Evolutionary conservation across 306 rosid species (phyloP).

Genomic region (Astragalus membranaceus): DNA sequence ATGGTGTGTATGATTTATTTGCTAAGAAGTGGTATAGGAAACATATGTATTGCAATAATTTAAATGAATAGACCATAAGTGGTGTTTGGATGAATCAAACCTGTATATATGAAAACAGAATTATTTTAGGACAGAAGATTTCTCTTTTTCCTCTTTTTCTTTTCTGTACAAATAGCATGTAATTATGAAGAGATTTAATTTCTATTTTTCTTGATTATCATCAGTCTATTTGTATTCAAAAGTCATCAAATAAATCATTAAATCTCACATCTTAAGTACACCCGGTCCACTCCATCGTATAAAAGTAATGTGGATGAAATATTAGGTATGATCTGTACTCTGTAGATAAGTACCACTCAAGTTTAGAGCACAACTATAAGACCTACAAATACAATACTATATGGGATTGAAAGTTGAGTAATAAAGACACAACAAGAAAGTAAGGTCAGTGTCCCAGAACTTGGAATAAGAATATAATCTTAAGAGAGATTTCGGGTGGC

Average conservation of each 20-base stretch:
- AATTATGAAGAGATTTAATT: neutral
- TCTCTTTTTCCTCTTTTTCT: neutral
- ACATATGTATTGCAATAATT: neutral
- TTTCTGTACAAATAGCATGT: neutral
- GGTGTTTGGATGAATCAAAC: too few species aligned
- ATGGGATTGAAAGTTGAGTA: neutral
- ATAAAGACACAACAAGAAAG: neutral
- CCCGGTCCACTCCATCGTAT: too few species aligned
- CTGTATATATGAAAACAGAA: too few species aligned
- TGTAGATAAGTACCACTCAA: neutral
- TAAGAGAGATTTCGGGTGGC: neutral
- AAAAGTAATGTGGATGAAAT: neutral
- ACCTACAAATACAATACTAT: neutral
- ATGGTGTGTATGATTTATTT: neutral
- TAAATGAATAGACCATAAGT: neutral
- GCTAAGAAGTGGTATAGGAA: neutral
- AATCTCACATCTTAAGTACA: too few species aligned
- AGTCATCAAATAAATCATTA: too few species aligned
- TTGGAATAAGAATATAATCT: neutral
- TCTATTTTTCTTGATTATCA: too few species aligned
- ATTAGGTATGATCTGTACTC: neutral
- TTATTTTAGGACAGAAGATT: neutral
- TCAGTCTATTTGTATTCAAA: too few species aligned
- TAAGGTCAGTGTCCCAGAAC: neutral
- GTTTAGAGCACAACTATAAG: neutral